These are phyloP conservation scores for Cercophora newfieldiana DNA, from an alignment of 495 filamentous ascomycete species.

Conservation along the genomic window DNA sequence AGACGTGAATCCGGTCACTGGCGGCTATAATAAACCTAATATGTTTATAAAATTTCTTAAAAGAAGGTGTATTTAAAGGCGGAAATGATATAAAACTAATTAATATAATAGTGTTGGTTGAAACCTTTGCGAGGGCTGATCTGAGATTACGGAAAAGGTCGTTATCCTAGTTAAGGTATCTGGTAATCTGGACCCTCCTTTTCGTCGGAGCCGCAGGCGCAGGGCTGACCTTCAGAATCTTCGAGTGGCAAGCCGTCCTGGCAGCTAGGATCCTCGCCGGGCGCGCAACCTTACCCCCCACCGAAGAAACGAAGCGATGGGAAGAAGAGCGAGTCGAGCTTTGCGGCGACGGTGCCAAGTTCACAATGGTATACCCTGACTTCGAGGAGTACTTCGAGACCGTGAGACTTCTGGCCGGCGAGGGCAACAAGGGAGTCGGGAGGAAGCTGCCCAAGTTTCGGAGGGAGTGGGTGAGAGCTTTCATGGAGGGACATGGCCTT, in stretches of 20 bases:
- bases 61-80: too few relatives aligned
- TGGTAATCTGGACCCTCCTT: too few relatives aligned
- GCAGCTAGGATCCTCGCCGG: slow-evolving; percentile 39
- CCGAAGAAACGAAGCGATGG: slow-evolving; percentile 50
- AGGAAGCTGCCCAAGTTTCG: slow-evolving; percentile 49
- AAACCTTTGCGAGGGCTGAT: too few relatives aligned
- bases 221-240: slow-evolving; percentile 40
- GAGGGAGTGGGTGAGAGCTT: slow-evolving; percentile 50
- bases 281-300: slow-evolving; percentile 43
- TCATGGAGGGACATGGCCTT: slow-evolving; percentile 48
- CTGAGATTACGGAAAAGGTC: too few relatives aligned
- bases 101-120: too few relatives aligned
- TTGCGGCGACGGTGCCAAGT: slow-evolving; percentile 53
- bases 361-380: slow-evolving; percentile 52
- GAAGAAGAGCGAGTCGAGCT: slow-evolving; percentile 49
- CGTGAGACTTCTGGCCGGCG: slow-evolving; percentile 48
- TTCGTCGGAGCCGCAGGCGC: slow-evolving; percentile 37
- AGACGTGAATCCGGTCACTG: too few relatives aligned
- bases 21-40: too few relatives aligned
- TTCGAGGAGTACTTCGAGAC: slow-evolving; percentile 59
- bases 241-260: slow-evolving; percentile 47
- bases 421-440: slow-evolving; percentile 40
- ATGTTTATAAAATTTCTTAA: too few relatives aligned
- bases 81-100: too few relatives aligned
- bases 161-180: too few relatives aligned